phyloP scores from a whole-genome alignment of 2,329 filamentous ascomycete genomes.

The Trichothecium roseum region DNA sequence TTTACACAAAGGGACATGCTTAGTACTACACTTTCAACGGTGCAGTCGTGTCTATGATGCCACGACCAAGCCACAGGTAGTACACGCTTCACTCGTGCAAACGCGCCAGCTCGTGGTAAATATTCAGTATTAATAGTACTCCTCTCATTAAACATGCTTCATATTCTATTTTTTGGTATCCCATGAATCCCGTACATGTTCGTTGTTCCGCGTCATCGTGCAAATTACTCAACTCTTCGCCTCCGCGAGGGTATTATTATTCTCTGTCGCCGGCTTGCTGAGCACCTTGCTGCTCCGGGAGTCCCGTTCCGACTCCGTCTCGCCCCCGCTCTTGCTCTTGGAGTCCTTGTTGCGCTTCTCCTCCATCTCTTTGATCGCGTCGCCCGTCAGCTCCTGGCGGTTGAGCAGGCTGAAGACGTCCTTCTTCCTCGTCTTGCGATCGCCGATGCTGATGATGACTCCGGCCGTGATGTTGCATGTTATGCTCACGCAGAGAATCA shows the following conservation, averaged over 20 bases:
- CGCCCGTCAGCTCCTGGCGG: conserved; percentile 61
- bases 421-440: conserved; percentile 72
- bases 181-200: background rate
- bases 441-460: conserved; percentile 65
- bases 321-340: conserved; percentile 13
- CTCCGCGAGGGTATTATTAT: background rate
- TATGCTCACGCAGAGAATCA: conserved; percentile 72
- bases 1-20: too few species aligned
- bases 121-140: too few species aligned
- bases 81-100: too few species aligned
- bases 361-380: conserved; percentile 39
- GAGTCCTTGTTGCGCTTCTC: conserved; percentile 28
- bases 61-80: too few species aligned
- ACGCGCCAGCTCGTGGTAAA: too few species aligned
- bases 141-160: background rate
- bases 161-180: background rate
- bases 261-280: background rate
- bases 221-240: background rate
- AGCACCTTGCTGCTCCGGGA: background rate
- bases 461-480: conserved; percentile 69
- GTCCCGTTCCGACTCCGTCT: conserved; percentile 1
- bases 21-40: too few species aligned
- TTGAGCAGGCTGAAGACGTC: conserved; percentile 71
- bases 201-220: background rate
- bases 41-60: too few species aligned